Base-by-base conservation (phyloP, 129 eudicot genomes). In the Tanacetum coccineum region DNA sequence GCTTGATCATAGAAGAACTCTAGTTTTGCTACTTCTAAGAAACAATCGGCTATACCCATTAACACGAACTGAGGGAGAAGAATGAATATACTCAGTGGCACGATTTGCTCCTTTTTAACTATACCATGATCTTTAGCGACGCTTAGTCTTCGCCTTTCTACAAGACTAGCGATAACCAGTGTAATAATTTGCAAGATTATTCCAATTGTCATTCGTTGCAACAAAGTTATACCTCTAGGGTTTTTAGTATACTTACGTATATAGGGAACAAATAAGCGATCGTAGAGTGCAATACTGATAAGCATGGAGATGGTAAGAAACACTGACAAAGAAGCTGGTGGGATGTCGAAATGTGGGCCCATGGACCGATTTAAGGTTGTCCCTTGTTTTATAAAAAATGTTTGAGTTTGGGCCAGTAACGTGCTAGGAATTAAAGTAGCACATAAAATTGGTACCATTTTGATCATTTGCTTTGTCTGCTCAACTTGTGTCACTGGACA, bases 1-100 rank as follows among this genome's bases (percentile, higher is more conserved):
- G 90, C 91, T 71, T 90, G 95, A 73, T 87, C 97, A 10, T 86
- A 89, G 79, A 89, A 89, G 22, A 89, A 74, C 74, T 89, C 95
- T 8, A 86, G 68, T 66, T 87, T 84, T 13, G 85, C 97, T 8
- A 82, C 87, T 59, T 84, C 87, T 26, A 85, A 13, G 51, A 87
- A 90, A 59, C 72, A 62, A 61, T 87, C 97, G 3, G 84, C 76
- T 0, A 87, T 65, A 2, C 97, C 97, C 72, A 80, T 57, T 25
- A 85, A 44, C 0, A 70, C 70, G 45, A 80, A 87, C 47, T 87
- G 95, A n/a, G 95, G 95, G 3, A 84, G 79, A 10, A 90, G 83
- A 65, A 85, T 74, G 64, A 83, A 87, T 13, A 90, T 81, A 4
- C 76, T 76, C 17, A 91, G 64, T 13, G 92, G 97, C 49, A 84